phyloP scores from a whole-genome alignment of 768 basidiomycete genomes.

The Leccinum variicolor region DNA sequence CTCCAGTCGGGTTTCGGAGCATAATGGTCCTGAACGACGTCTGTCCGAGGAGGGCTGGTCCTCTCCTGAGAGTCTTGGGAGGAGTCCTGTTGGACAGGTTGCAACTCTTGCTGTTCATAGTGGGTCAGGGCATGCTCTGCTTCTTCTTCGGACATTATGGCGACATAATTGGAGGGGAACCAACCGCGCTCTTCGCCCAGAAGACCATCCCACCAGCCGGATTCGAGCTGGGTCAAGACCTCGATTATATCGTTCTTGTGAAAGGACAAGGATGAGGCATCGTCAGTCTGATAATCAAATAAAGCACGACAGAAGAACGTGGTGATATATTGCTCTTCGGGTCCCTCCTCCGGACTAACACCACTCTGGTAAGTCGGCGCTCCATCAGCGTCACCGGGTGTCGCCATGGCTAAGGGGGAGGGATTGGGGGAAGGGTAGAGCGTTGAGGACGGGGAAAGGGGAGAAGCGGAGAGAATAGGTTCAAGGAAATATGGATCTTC shows the following conservation, averaged over 20 bases:
- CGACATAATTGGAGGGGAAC: conserved; percentile 97
- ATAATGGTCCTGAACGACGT: conserved; percentile 24
- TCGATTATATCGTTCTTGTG: conserved; percentile 86
- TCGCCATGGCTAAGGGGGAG: conserved; percentile 9
- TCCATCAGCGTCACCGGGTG: conserved; percentile 22
- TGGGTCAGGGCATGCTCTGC: conserved; percentile 60
- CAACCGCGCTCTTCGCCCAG: conserved; percentile 88
- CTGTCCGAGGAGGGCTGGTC: conserved; percentile 6
- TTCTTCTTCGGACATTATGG: conserved; percentile 73
- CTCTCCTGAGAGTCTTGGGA: conserved; percentile 15
- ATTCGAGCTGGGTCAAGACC: conserved; percentile 84
- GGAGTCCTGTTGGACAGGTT: conserved; percentile 10
- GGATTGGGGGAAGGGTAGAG: neutral
- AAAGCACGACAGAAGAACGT: conserved; percentile 88
- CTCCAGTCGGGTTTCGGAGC: conserved; percentile 49
- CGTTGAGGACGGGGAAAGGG: conserved; percentile 11
- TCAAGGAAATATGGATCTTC: conserved; percentile 11
- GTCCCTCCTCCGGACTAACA: conserved; percentile 27
- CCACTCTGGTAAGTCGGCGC: conserved; percentile 18
- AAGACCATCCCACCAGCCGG: conserved; percentile 98
- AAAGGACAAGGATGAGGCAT: conserved; percentile 88
- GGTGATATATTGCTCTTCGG: conserved; percentile 58
- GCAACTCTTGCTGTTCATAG: conserved; percentile 12
- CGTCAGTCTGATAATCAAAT: conserved; percentile 88
- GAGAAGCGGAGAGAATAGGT: conserved; percentile 4